Conservation (phyloP, 2,329 filamentous ascomycete species). For the Botrytis paeoniae region DNA sequence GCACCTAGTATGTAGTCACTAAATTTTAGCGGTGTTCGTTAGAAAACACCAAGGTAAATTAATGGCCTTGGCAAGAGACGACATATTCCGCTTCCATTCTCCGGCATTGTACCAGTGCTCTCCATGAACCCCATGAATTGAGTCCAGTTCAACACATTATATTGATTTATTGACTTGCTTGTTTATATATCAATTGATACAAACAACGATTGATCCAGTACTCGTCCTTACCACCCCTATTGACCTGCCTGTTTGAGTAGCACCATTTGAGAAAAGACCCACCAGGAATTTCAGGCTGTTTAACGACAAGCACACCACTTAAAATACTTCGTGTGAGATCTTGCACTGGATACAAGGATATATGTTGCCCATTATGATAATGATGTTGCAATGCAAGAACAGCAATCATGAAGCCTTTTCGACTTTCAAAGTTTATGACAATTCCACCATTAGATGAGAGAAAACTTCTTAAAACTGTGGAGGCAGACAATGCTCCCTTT, state of each 20-base stretch:
- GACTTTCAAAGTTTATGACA: conserved; percentile 11
- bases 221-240: neutral
- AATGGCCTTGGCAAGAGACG: neutral
- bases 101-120: too few relatives aligned
- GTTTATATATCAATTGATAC: neutral
- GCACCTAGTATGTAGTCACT: neutral
- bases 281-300: neutral
- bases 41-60: neutral
- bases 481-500: neutral
- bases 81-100: neutral
- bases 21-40: neutral
- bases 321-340: neutral
- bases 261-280: neutral
- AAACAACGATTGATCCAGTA: neutral
- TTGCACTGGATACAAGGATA: neutral
- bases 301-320: conserved; percentile 1
- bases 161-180: neutral
- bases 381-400: conserved; percentile 7
- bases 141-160: too few relatives aligned
- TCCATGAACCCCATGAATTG: neutral
- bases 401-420: conserved; percentile 14
- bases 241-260: neutral
- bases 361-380: conserved; percentile 1
- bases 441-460: neutral
- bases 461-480: neutral